These are phyloP conservation scores for Andrographis paniculata DNA, from an alignment of 305 asterid species.

Conservation along the genomic window DNA sequence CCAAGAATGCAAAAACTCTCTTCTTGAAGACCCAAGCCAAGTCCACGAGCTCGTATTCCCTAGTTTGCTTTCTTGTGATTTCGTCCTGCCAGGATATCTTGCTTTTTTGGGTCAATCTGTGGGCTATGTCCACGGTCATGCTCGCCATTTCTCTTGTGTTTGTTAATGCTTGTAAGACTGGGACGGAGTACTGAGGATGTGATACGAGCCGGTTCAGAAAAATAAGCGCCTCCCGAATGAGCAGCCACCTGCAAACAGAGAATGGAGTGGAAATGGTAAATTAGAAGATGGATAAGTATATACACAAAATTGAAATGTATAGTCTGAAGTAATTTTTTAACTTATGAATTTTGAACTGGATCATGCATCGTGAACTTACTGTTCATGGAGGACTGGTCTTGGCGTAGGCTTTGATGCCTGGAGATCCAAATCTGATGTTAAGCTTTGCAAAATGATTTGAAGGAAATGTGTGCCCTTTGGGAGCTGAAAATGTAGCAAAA, in stretches of 20 bases:
- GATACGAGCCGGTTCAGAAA: constrained; percentile 78
- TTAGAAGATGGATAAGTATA: no score
- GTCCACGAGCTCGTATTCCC: constrained; percentile 65
- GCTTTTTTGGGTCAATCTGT: constrained; percentile 50
- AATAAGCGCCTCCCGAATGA: constrained; percentile 78
- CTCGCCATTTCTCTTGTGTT: constrained; percentile 48
- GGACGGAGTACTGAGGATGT: constrained; percentile 62
- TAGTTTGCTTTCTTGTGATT: constrained; percentile 34
- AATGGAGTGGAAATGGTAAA: not conserved
- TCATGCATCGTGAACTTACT: constrained; percentile 32
- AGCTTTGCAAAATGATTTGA: constrained; percentile 53
- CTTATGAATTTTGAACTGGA: constrained; percentile 1
- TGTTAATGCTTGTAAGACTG: constrained; percentile 60
- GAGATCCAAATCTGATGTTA: constrained; percentile 60
- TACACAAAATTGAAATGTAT: no score
- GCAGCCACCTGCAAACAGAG: constrained; percentile 47
- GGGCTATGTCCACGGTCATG: constrained; percentile 52
- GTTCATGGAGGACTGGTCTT: constrained; percentile 45
- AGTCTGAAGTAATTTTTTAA: no score
- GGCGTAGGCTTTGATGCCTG: constrained; percentile 41
- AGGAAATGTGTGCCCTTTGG: constrained; percentile 52
- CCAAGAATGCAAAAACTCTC: constrained; percentile 59
- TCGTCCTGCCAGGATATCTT: constrained; percentile 43
- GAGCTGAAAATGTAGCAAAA: constrained; percentile 45
- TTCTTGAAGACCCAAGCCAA: constrained; percentile 68